phyloP scores from a whole-genome alignment of 2,329 filamentous ascomycete genomes.

The Rutstroemia sp. region DNA sequence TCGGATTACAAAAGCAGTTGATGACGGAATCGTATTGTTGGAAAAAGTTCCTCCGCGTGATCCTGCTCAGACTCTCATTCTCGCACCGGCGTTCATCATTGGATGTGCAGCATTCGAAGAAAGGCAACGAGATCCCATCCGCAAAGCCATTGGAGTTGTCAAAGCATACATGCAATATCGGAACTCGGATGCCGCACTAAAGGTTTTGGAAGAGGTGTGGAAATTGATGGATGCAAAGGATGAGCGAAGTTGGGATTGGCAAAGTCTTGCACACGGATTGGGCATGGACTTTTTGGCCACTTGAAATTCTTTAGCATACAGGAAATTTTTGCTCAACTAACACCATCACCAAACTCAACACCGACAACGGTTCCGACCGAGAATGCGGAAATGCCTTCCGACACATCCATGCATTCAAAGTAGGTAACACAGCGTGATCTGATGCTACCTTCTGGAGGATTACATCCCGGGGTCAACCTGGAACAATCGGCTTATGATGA shows the following conservation, averaged over 20 bases:
- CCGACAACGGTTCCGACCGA: too few species aligned
- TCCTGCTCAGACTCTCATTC: constrained; percentile 50
- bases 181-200: constrained; percentile 46
- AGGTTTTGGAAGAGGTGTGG: constrained; percentile 54
- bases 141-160: constrained; percentile 42
- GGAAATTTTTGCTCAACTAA: too few species aligned
- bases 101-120: constrained; percentile 52
- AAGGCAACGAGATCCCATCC: constrained; percentile 44
- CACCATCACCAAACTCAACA: too few species aligned
- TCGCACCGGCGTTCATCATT: constrained; percentile 54
- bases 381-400: too few species aligned
- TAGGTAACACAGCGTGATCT: too few species aligned
- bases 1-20: constrained; percentile 46
- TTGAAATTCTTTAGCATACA: constrained; percentile 11
- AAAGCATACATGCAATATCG: constrained; percentile 53
- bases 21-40: constrained; percentile 48
- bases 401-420: too few species aligned
- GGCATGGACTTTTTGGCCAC: constrained; percentile 46
- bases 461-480: too few species aligned
- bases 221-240: constrained; percentile 49
- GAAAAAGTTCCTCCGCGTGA: constrained; percentile 50
- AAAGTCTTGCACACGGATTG: constrained; percentile 45
- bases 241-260: constrained; percentile 58
- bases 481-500: too few species aligned
- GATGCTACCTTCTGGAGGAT: too few species aligned